Base-by-base conservation (phyloP, 805 yeast species). In the Candida maris region DNA sequence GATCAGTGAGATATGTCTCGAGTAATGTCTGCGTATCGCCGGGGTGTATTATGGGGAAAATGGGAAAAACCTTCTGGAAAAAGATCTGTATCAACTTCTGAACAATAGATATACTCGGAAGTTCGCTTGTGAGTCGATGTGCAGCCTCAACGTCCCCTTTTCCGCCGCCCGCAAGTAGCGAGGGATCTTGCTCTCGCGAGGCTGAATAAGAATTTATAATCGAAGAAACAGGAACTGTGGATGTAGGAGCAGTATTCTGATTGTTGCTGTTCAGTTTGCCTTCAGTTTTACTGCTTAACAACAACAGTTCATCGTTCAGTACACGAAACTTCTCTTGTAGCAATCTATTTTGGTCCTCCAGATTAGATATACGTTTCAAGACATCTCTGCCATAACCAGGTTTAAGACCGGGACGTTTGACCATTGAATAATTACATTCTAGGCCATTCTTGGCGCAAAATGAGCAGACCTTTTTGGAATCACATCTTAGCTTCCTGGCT, bases 361-460 rank as follows among this genome's bases (percentile, higher is more conserved):
- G 28, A 2, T 14, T 20, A 9, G 29, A 14, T 21, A 42, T 22
- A 30, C 53, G 37, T 17, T 39, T 41, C 20, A 41, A 39, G 30
- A 52, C 44, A 19, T 46, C 51, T 26, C 38, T 44, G 8, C 57
- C 57, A 25, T 52, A 54, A 12, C 56, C 59, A 4, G 48, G 48
- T 32, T 51, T 51, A 34, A 54, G 44, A 16, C 57, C 57, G 6
- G 57, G 57, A 33, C 44, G 44, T 33, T 38, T 49, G 43, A 51
- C 46, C 20, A 45, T 30, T 10, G 51, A 46, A 23, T 46, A 50
- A 17, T 35, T 29, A 27, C 54, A 49, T 17, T 28, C 22, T 16
- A 34, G 25, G 12, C 38, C 35, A 27, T 44, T 45, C 26, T 36
- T 38, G 5, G 27, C 14, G 27, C 52, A 48, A 35, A 45, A 44